phyloP scores from a whole-genome alignment of 2,329 filamentous ascomycete species.

The Sordariomycetes sp. region DNA sequence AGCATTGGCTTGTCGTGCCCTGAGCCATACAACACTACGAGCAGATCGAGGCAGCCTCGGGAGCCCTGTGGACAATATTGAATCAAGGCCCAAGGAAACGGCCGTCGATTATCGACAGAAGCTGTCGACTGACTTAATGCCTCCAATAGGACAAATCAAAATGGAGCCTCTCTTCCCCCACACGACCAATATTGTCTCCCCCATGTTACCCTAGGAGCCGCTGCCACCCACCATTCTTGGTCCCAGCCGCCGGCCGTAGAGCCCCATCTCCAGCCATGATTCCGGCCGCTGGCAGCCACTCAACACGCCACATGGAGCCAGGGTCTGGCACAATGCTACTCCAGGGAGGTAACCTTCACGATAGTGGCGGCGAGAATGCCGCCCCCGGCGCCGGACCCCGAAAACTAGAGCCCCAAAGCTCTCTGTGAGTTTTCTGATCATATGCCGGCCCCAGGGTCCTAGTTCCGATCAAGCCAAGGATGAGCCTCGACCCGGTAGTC shows the following conservation, averaged over 20 bases:
- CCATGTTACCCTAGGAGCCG: background rate
- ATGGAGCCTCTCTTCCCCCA: background rate
- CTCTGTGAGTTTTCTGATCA: too few species aligned
- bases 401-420: too few species aligned
- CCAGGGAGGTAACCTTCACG: background rate
- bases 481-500: background rate
- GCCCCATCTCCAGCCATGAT: background rate
- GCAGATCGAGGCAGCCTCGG: background rate
- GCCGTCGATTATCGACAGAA: too few species aligned
- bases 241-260: background rate
- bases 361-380: background rate
- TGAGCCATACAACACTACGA: background rate
- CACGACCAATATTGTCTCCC: background rate
- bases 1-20: background rate
- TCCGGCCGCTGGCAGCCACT: background rate
- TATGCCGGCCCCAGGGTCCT: too few species aligned
- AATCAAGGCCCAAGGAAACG: too few species aligned
- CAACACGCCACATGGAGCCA: background rate
- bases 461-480: too few species aligned
- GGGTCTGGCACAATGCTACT: background rate
- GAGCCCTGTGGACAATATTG: background rate
- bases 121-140: background rate
- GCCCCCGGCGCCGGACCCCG: background rate
- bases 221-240: background rate
- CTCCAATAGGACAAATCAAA: background rate